These are phyloP conservation scores for Lavandula angustifolia DNA, from an alignment of 257 asterid species.

Conservation along the genomic window DNA sequence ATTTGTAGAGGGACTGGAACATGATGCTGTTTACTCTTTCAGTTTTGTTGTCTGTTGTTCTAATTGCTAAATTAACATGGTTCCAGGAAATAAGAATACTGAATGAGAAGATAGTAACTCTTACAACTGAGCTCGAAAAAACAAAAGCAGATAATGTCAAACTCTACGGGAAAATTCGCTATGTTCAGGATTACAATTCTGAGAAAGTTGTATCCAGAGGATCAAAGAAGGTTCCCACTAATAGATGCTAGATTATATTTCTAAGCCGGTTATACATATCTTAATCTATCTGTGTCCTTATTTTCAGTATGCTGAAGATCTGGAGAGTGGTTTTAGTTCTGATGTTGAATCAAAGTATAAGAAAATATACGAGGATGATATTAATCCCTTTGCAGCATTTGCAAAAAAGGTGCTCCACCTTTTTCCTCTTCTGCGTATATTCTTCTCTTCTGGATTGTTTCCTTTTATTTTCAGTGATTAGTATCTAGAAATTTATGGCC, in stretches of 20 bases:
- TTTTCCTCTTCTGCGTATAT: conserved; percentile 38
- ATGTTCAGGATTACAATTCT: conserved; percentile 95
- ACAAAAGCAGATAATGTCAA: conserved; percentile 96
- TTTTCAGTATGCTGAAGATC: conserved; percentile 86
- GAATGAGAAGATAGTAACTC: conserved; percentile 84
- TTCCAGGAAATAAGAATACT: conserved; percentile 86
- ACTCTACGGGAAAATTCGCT: conserved; percentile 96
- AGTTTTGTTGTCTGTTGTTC: conserved; percentile 26
- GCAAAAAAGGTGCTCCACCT: conserved; percentile 70
- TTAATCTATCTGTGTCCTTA: conserved; percentile 26
- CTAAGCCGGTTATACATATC: conserved; percentile 23
- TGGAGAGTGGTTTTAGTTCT: conserved; percentile 93
- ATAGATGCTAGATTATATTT: conserved; percentile 30
- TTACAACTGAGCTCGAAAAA: conserved; percentile 84
- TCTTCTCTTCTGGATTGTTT: conserved; percentile 23
- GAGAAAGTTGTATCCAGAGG: conserved; percentile 97
- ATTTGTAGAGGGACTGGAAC: conserved; percentile 8
- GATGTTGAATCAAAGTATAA: conserved; percentile 99
- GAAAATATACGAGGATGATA: conserved; percentile 96
- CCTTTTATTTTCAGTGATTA: conserved; percentile 20
- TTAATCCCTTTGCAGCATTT: conserved; percentile 99
- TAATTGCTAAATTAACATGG: conserved; percentile 28
- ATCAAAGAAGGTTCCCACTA: conserved; percentile 78
- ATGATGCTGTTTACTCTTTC: conserved; percentile 17
- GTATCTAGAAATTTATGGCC: conserved; percentile 1